Conservation (phyloP, 179 eudicot species). For the Sideroxylon spinosum region DNA sequence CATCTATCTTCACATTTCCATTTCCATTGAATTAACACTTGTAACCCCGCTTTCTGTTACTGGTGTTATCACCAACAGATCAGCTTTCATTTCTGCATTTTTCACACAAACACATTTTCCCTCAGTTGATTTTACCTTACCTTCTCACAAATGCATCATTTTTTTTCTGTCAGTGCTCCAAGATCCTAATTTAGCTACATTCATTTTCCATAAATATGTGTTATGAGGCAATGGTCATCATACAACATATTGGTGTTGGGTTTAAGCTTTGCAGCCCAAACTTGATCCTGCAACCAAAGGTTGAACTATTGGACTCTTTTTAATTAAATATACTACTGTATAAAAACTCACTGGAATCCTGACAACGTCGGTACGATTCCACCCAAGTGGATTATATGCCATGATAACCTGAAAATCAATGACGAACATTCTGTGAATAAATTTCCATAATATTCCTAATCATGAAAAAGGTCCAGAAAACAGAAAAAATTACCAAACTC, state of each 20-base stretch:
- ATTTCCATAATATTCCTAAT: constrained; percentile 5
- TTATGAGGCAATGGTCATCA: background rate
- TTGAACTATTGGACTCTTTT: constrained; percentile 8
- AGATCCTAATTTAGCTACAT: constrained; percentile 10
- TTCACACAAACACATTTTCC: too few species aligned
- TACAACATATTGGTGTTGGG: background rate
- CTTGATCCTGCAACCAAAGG: background rate
- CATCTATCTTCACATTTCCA: background rate
- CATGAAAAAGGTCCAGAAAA: background rate
- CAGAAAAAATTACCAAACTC: constrained; percentile 61
- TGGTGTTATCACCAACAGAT: background rate
- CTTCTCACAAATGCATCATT: background rate
- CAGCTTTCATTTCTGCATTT: background rate
- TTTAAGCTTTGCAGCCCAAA: background rate
- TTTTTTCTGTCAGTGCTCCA: background rate
- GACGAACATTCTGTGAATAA: background rate
- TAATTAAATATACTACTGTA: background rate
- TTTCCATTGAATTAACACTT: constrained; percentile 10
- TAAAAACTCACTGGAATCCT: constrained; percentile 62
- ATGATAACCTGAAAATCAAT: constrained; percentile 58
- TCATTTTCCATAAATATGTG: background rate
- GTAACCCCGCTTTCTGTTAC: background rate
- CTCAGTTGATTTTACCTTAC: background rate
- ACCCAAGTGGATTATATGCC: constrained; percentile 86
- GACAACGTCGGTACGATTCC: constrained; percentile 67